These are phyloP conservation scores for Panaeolus papilionaceus DNA, from an alignment of 768 basidiomycete species.

Conservation along the genomic window DNA sequence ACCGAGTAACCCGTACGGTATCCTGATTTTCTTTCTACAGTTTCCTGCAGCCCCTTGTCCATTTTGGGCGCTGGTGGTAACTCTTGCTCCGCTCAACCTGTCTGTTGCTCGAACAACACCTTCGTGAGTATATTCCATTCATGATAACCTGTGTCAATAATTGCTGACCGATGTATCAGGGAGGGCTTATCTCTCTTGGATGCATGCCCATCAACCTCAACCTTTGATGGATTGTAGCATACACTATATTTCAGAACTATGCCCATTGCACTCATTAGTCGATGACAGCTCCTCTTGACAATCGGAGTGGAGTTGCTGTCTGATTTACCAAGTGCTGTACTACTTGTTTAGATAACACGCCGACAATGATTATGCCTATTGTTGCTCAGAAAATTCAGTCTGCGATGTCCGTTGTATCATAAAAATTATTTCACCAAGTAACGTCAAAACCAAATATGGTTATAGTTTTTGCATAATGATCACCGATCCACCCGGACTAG, in stretches of 20 bases:
- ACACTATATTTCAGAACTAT: not conserved
- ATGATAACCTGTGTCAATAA: not conserved
- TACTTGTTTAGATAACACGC: not conserved
- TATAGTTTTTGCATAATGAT: no score
- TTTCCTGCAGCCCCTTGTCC: constrained; percentile 38
- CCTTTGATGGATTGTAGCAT: constrained; percentile 20
- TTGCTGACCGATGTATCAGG: constrained; percentile 8
- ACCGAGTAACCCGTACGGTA: no score
- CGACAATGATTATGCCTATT: not conserved
- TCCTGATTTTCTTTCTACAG: not conserved
- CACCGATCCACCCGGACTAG: not conserved
- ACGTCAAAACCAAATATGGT: no score
- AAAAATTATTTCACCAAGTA: no score
- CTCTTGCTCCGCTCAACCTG: constrained; percentile 38
- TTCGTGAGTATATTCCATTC: constrained; percentile 34
- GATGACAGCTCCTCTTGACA: not conserved
- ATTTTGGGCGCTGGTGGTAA: constrained; percentile 32
- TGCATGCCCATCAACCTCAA: constrained; percentile 36
- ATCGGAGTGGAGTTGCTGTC: not conserved
- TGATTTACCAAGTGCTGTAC: not conserved
- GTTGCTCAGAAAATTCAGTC: not conserved
- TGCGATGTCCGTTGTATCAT: not conserved
- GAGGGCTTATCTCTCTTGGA: constrained; percentile 35
- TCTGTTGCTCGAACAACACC: constrained; percentile 44
- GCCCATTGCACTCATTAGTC: not conserved